Evolutionary conservation across 805 yeast genomes (phyloP).

Genomic region (Candida odintsovae): DNA sequence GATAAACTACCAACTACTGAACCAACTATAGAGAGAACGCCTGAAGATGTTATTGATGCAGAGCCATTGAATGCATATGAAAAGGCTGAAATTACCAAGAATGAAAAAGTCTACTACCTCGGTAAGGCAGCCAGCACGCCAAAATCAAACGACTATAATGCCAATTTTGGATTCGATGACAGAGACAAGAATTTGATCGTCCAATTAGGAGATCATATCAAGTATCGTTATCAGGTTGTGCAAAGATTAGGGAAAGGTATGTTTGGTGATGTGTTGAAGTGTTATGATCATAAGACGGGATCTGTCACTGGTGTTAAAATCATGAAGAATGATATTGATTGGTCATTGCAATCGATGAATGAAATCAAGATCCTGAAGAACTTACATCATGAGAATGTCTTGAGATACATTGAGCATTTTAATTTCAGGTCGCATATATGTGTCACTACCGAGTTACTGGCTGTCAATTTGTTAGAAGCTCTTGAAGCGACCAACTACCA

Average conservation of each 20-base stretch:
- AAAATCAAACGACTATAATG: conserved; percentile 6
- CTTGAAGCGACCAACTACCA: conserved; percentile 43
- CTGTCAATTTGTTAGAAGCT: conserved; percentile 59
- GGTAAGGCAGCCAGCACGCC: conserved; percentile 27
- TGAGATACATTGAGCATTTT: conserved; percentile 62
- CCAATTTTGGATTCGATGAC: conserved; percentile 63
- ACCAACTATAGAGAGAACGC: background rate
- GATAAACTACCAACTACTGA: background rate
- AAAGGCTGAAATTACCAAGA: conserved; percentile 52
- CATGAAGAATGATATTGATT: conserved; percentile 64
- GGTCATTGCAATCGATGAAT: conserved; percentile 72
- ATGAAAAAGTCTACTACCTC: conserved; percentile 42
- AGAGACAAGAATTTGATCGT: conserved; percentile 54
- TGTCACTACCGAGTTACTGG: conserved; percentile 67
- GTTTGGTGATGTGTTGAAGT: conserved; percentile 72
- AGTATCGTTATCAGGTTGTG: conserved; percentile 63
- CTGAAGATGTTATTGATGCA: conserved; percentile 5
- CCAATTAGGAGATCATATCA: conserved; percentile 61
- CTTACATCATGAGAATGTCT: conserved; percentile 25
- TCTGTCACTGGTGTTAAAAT: conserved; percentile 67
- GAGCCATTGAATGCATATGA: conserved; percentile 45
- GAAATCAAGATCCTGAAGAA: conserved; percentile 65
- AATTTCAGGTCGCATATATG: conserved; percentile 80
- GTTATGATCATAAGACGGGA: conserved; percentile 59
- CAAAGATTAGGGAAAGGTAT: conserved; percentile 68